phyloP scores from a whole-genome alignment of 1,284 basidiomycete genomes.

The Ceratobasidium sp. region DNA sequence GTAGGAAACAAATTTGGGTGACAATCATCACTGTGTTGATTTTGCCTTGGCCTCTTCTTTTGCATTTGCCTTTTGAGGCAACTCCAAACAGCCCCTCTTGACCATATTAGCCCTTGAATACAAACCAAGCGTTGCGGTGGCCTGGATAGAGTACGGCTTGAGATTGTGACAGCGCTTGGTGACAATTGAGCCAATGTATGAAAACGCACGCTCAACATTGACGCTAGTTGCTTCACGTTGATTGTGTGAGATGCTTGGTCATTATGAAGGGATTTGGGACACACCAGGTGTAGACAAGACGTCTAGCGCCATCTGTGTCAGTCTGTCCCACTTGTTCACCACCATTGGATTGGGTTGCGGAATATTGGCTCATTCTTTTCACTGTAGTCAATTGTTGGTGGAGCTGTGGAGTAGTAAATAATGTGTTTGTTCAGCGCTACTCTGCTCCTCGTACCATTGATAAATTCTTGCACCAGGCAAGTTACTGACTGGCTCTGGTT shows the following conservation, averaged over 20 bases:
- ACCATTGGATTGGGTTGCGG: not conserved
- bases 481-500: not conserved
- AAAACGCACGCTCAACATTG: conserved; percentile 13
- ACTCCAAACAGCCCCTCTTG: too few relatives aligned
- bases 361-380: not conserved
- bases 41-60: not conserved
- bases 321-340: conserved; percentile 2
- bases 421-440: not conserved
- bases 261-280: not conserved
- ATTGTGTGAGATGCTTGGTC: not conserved
- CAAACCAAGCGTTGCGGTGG: conserved; percentile 4
- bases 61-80: not conserved
- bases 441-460: not conserved
- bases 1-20: too few relatives aligned
- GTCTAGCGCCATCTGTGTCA: conserved; percentile 19
- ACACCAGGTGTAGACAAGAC: conserved; percentile 2
- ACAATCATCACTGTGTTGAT: not conserved
- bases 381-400: not conserved
- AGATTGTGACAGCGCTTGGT: conserved; percentile 8
- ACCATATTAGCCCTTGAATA: conserved; percentile 11
- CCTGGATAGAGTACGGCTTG: not conserved
- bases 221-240: conserved; percentile 2
- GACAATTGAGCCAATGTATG: not conserved
- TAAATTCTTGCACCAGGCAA: not conserved
- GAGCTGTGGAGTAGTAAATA: too few relatives aligned